Evolutionary conservation across 2,329 filamentous ascomycete genomes (phyloP).

Genomic region (Canariomyces notabilis): DNA sequence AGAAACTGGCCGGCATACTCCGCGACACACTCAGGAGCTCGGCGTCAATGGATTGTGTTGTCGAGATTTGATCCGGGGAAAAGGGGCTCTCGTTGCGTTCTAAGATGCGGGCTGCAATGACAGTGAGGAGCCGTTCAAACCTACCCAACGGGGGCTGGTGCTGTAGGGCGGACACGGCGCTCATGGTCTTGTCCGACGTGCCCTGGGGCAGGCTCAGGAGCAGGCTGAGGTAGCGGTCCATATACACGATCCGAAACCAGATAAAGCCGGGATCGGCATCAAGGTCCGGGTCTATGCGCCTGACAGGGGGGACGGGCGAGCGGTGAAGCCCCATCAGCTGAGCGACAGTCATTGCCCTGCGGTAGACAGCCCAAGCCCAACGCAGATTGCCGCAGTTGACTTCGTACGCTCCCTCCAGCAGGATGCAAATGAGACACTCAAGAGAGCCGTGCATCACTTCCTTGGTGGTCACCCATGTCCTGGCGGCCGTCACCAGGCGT

Average conservation of each 20-base stretch:
- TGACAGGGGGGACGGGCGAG: constrained; percentile 13
- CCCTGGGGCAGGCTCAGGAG: constrained; percentile 31
- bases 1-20: constrained; percentile 40
- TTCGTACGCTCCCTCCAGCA: constrained; percentile 37
- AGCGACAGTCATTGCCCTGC: constrained; percentile 36
- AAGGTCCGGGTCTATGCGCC: constrained; percentile 10
- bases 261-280: constrained; percentile 14
- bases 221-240: constrained; percentile 34
- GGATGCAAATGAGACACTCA: constrained; percentile 39
- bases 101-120: constrained; percentile 34
- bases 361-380: constrained; percentile 33
- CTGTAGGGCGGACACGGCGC: constrained; percentile 26
- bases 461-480: constrained; percentile 32
- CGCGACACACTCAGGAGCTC: constrained; percentile 34
- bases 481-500: constrained; percentile 29
- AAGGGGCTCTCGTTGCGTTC: constrained; percentile 29
- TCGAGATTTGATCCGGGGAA: constrained; percentile 26
- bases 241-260: constrained; percentile 32
- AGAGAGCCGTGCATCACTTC: constrained; percentile 34
- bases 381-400: constrained; percentile 37
- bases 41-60: constrained; percentile 34
- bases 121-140: constrained; percentile 32
- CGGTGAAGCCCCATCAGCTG: constrained; percentile 40
- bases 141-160: constrained; percentile 28
- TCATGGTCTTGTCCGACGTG: constrained; percentile 30